Evolutionary conservation across 129 eudicot genomes (phyloP).

Genomic region (Flaveria linearis): DNA sequence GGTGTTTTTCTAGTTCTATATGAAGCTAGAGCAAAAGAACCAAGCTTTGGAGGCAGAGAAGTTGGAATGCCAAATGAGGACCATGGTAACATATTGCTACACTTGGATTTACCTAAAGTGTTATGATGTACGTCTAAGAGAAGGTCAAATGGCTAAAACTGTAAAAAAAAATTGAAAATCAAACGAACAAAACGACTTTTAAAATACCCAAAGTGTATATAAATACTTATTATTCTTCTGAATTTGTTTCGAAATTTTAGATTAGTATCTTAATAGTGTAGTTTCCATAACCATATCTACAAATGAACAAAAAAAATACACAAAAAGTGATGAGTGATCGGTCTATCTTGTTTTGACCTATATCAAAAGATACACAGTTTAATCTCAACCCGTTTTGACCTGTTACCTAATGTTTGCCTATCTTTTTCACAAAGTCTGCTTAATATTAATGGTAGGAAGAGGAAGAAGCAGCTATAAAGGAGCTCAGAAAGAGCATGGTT

Average conservation of each 20-base stretch:
- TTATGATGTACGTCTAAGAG: neutral
- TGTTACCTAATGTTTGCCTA: neutral
- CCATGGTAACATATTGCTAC: slow-evolving; percentile 52
- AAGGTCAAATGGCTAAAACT: neutral
- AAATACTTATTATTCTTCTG: neutral
- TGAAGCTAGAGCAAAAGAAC: slow-evolving; percentile 73
- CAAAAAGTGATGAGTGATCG: neutral
- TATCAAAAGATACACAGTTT: neutral
- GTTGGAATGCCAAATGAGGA: slow-evolving; percentile 66
- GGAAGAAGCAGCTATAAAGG: slow-evolving; percentile 68
- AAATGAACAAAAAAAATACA: neutral
- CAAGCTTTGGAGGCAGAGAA: slow-evolving; percentile 83
- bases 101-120: slow-evolving; percentile 1
- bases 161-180: neutral
- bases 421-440: neutral
- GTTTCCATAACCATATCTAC: neutral
- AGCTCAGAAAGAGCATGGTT: slow-evolving; percentile 67
- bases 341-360: neutral
- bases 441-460: slow-evolving; percentile 64
- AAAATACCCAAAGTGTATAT: neutral
- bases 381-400: neutral
- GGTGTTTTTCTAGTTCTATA: slow-evolving; percentile 46
- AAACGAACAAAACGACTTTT: neutral
- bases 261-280: neutral
- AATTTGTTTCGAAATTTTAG: neutral